These are phyloP conservation scores for Exophiala xenobiotica DNA, from an alignment of 2,329 filamentous ascomycete species.

Conservation along the genomic window DNA sequence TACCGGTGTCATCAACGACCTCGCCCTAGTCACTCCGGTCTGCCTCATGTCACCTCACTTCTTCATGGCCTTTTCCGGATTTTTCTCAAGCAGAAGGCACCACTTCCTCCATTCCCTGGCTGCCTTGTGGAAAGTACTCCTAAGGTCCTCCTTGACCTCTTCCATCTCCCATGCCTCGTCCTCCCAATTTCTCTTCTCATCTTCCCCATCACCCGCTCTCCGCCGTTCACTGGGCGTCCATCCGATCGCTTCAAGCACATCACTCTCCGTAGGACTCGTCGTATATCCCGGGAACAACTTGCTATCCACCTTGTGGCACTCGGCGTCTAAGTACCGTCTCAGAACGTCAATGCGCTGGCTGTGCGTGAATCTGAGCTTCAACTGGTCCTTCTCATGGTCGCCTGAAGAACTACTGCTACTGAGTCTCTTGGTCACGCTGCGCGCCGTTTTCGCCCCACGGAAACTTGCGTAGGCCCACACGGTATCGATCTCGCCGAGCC, in stretches of 20 bases:
- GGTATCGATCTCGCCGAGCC: constrained; percentile 35
- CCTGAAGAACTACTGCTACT: constrained; percentile 5
- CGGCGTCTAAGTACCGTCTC: constrained; percentile 40
- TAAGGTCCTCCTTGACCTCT: constrained; percentile 45
- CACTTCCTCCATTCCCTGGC: constrained; percentile 44
- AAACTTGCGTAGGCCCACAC: constrained; percentile 36
- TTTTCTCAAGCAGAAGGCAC: constrained; percentile 39
- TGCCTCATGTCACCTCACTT: constrained; percentile 33
- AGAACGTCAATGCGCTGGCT: constrained; percentile 40
- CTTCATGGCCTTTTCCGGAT: constrained; percentile 41
- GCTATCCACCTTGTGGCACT: constrained; percentile 39
- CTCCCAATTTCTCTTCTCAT: constrained; percentile 40
- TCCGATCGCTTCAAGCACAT: constrained; percentile 45
- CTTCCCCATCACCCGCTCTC: constrained; percentile 22
- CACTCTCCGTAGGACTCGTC: constrained; percentile 38
- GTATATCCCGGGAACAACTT: constrained; percentile 37
- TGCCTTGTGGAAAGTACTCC: constrained; percentile 40
- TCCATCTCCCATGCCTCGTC: constrained; percentile 45
- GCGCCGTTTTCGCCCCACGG: constrained; percentile 43
- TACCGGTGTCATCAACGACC: too few relatives aligned
- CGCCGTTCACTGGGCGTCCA: constrained; percentile 40
- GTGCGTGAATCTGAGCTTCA: constrained; percentile 40
- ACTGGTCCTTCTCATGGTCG: constrained; percentile 33
- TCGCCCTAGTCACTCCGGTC: too few relatives aligned
- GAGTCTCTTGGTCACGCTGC: constrained; percentile 42